Base-by-base conservation (phyloP, 495 filamentous ascomycete genomes). In the Tuber borchii region DNA sequence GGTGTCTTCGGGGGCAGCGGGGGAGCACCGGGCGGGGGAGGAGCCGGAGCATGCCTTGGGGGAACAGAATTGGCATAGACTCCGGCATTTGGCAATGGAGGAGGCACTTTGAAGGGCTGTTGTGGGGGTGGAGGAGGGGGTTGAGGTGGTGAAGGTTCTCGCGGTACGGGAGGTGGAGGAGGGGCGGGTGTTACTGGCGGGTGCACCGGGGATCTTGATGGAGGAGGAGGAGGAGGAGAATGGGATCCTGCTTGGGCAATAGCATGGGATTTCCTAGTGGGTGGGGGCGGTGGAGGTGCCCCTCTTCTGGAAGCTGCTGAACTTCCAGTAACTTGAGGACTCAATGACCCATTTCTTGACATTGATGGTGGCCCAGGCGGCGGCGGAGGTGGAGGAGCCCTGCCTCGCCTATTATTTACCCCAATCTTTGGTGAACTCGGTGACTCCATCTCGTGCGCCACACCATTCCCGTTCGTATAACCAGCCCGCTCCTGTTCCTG, bases 401-500 rank as follows among this genome's bases (percentile, higher is more conserved):
- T 89, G 71, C 84, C 84, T 81, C 84, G 87, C 61, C 85, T 86
- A 65, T 89, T 86, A 65, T 89, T 85, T 31, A 84, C 81, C 34
- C 80, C 75, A 10, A 31, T 42, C 48, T 77, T 75, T 6, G 78
- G 78, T 70, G 78, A 79, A 22, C 61, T 65, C 17, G 78, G 78
- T 22, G 70, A 34, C 46, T 75, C 77, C 19, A 75, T 73, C 26
- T 79, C 76, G 45, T 79, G 45, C 9, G 44, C 69, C 20, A 71
- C 44, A 19, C 77, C 70, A 82, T 95, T 88, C 80, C 91, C 91
- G 78, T 97, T 91, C 81, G 93, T 97, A 22, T 90, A 87, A 83
- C 94, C 93, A 83, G 97, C 95, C 79, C 96, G 97, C 71, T 96
- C 93, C 70, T 93, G 90, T 82, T 97, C 93, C 74, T 96, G 39